Evolutionary conservation across 805 yeast species (phyloP), one percentile per base, ranked within the genome.

Genomic region (Cyberlindnera veronae): DNA sequence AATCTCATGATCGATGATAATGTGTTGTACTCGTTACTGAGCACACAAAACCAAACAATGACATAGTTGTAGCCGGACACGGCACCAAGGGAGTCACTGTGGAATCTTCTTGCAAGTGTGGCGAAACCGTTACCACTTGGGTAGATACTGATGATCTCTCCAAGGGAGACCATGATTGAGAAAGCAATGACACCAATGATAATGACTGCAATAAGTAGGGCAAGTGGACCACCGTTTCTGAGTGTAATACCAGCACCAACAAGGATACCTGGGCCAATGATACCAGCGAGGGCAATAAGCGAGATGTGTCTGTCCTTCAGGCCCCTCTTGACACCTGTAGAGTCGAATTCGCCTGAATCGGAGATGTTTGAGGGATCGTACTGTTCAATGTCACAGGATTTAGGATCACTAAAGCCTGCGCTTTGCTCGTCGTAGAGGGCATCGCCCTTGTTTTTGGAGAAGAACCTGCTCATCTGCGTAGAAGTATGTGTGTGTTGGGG

Each of bases 191-290:
- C 41, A 9, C 81, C 82, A 42, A 77, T 74, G 27, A 77, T 53
- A 1, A 72, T 68, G 50, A 76, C 78, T 15, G 69, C 62, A 9
- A 74, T 54, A 8, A 62, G 35, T 36, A 77, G 52, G 44, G 77
- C 73, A 29, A 73, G 73, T 0, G 83, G 81, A 2, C 79, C 78
- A 42, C 77, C 77, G 26, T 67, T 60, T 12, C 65, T 53, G 15
- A 77, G 57, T 1, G 79, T 77, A 13, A 65, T 54, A 9, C 79
- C 78, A 34, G 80, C 71, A 38, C 79, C 77, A 7, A 77, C 67
- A 29, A 76, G 61, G 31, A 73, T 72, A 44, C 83, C 83, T 0
- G 83, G 83, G 0, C 84, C 84, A 45, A 77, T 74, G 31, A 77
- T 71, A 28, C 82, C 81, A 19, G 79, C 78, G 10, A 76, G 51